Evolutionary conservation across 768 basidiomycete species (phyloP).

Genomic region (Mycena metata): DNA sequence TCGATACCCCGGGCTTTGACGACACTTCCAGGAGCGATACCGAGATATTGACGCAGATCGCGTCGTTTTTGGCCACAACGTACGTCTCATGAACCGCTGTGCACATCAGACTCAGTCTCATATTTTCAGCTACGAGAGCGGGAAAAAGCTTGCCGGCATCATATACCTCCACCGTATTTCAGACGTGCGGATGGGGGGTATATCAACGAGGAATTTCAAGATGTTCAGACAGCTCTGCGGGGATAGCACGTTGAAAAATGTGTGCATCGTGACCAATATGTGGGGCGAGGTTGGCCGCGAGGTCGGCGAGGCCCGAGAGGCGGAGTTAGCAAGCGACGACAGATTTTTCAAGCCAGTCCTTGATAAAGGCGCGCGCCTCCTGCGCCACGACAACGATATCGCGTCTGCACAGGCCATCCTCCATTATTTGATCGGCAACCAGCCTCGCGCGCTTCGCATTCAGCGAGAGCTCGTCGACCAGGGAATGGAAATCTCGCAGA

Average conservation of each 20-base stretch:
- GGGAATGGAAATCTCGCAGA: slow-evolving; percentile 62
- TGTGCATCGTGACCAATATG: slow-evolving; percentile 68
- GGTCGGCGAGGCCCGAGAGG: slow-evolving; percentile 54
- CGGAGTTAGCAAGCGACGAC: slow-evolving; percentile 49
- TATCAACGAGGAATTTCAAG: slow-evolving; percentile 63
- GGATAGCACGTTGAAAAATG: slow-evolving; percentile 61
- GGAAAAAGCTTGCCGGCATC: slow-evolving; percentile 61
- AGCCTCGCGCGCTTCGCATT: slow-evolving; percentile 62
- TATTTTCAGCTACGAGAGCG: slow-evolving; percentile 47
- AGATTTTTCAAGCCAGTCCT: slow-evolving; percentile 61
- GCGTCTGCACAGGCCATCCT: slow-evolving; percentile 61
- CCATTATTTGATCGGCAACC: slow-evolving; percentile 54
- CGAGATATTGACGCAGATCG: slow-evolving; percentile 64
- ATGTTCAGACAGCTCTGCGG: slow-evolving; percentile 69
- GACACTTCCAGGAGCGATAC: slow-evolving; percentile 63
- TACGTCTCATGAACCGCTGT: slow-evolving; percentile 33
- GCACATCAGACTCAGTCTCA: not conserved
- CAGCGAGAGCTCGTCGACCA: slow-evolving; percentile 69
- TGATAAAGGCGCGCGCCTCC: slow-evolving; percentile 54
- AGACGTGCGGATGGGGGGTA: slow-evolving; percentile 56
- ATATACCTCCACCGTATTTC: slow-evolving; percentile 58
- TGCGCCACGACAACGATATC: slow-evolving; percentile 52
- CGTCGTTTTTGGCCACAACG: slow-evolving; percentile 54
- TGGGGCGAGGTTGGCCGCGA: slow-evolving; percentile 59
- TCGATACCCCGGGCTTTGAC: slow-evolving; percentile 75